Conservation (phyloP, 1,284 basidiomycete genomes). For the Ganoderma lingzhi region DNA sequence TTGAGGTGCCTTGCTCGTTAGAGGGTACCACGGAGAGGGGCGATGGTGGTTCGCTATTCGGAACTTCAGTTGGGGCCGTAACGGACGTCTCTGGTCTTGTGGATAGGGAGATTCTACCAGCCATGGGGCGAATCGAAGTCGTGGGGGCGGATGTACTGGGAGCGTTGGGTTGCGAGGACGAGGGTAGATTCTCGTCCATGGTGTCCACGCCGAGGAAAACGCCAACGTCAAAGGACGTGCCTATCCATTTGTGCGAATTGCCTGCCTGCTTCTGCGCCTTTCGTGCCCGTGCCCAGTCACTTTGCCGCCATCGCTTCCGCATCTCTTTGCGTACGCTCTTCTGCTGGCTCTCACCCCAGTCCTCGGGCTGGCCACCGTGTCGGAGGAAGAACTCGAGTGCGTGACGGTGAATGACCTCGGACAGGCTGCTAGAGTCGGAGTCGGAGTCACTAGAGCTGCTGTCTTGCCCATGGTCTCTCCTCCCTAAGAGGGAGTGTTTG, state of each 20-base stretch:
- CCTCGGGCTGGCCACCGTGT: conserved; percentile 65
- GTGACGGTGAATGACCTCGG: conserved; percentile 59
- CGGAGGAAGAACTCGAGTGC: conserved; percentile 70
- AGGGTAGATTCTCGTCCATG: conserved; percentile 42
- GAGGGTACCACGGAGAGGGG: conserved; percentile 14
- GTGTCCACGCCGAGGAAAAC: conserved; percentile 67
- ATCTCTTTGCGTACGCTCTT: conserved; percentile 61
- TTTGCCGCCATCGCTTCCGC: conserved; percentile 66
- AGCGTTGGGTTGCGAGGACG: conserved; percentile 17
- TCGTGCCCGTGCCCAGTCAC: conserved; percentile 68
- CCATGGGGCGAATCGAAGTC: conserved; percentile 14
- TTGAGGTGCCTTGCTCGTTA: conserved; percentile 8
- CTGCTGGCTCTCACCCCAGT: conserved; percentile 70
- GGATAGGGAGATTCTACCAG: conserved; percentile 18
- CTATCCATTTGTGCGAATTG: conserved; percentile 62
- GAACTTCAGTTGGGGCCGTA: conserved; percentile 43
- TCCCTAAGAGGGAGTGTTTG: neutral
- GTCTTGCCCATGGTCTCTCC: conserved; percentile 6
- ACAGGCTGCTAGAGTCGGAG: conserved; percentile 45
- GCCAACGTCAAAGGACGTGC: conserved; percentile 79
- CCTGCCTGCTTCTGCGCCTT: conserved; percentile 45
- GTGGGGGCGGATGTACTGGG: conserved; percentile 7
- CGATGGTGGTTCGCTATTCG: conserved; percentile 2
- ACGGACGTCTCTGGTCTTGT: conserved; percentile 44
- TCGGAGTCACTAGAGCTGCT: conserved; percentile 21